Base-by-base conservation (phyloP, 345 rosid genomes). In the Linum trigynum region DNA sequence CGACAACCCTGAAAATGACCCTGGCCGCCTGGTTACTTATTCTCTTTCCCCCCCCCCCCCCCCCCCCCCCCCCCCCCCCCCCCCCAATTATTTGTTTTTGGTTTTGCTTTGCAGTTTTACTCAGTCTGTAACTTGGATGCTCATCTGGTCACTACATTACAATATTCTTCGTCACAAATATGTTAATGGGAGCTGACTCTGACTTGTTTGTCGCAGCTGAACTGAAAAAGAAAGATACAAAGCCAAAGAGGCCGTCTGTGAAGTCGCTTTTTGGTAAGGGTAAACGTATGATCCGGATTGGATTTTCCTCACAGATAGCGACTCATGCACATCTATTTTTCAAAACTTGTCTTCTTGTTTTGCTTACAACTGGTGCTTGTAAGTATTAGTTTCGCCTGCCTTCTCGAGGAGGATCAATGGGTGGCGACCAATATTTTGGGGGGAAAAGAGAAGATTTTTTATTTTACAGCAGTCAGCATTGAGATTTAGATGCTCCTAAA, bases 261-360 rank as follows among this genome's bases (percentile, higher is more conserved):
- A 90, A 82, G 83, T 76, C 95, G 61, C 86, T 90, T 38, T 90
- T 90, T 63, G 97, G 97, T 90, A 83, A 79, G 82, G 32, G 32
- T 55, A 38, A 8, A 5, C 38, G 5, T 37, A 12, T 9, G 53
- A 48, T 48, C 14, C 12, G 11, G 2, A 48, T 48, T 48, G 9
- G 9, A 15, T 12, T 9, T 48, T 48, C 14, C 14, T 48, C 14
- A 9, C 9, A 48, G 53, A 48, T 10, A 48, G 53, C 14, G 53
- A 48, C 2, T 48, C 11, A 12, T 48, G 53, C 53, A 9, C 14
- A 5, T 23, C 32, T 23, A 23, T 23, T 23, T 23, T 23, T 23
- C 32, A 23, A 23, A 23, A 23, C 32, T 23, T 23, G 32, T 23
- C 32, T 23, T 23, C 32, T 23, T 23, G 32, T 23, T 23, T 23